These are phyloP conservation scores for Termitomyces titanicus DNA, from an alignment of 768 basidiomycete genomes.

Conservation along the genomic window DNA sequence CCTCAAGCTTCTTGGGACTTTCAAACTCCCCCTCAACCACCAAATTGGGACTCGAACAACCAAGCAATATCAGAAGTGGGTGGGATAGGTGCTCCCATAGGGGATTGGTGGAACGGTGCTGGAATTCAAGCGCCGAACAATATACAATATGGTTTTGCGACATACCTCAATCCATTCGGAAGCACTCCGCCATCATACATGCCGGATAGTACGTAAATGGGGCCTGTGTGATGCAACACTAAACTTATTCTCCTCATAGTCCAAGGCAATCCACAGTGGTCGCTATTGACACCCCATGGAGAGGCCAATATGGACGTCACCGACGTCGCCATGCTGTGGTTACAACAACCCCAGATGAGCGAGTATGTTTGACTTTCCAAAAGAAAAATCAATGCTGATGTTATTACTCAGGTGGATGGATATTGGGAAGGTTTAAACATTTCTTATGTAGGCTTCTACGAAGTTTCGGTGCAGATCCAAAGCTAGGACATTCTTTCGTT, in stretches of 20 bases:
- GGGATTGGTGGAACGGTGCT: constrained; percentile 1
- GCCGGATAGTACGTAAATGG: neutral
- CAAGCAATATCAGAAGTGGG: neutral
- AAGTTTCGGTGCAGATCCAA: neutral
- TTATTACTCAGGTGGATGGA: constrained; percentile 8
- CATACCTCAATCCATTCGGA: neutral
- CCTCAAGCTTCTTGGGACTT: neutral
- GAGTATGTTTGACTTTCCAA: neutral
- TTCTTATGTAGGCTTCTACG: neutral
- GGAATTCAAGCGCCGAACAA: neutral
- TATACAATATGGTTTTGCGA: neutral
- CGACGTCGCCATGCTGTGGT: constrained; percentile 12
- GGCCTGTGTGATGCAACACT: too few relatives aligned
- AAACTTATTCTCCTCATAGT: neutral
- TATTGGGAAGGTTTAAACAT: neutral
- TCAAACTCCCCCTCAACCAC: neutral
- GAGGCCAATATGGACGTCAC: constrained; percentile 10
- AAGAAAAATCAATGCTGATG: neutral
- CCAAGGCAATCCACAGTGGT: constrained; percentile 5
- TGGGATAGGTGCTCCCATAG: neutral
- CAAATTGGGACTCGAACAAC: neutral
- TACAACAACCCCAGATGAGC: constrained; percentile 12
- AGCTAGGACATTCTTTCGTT: neutral
- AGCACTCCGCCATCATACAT: neutral
- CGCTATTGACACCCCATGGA: neutral